Conservation (phyloP, 768 basidiomycete genomes). For the Trametes meyenii region DNA sequence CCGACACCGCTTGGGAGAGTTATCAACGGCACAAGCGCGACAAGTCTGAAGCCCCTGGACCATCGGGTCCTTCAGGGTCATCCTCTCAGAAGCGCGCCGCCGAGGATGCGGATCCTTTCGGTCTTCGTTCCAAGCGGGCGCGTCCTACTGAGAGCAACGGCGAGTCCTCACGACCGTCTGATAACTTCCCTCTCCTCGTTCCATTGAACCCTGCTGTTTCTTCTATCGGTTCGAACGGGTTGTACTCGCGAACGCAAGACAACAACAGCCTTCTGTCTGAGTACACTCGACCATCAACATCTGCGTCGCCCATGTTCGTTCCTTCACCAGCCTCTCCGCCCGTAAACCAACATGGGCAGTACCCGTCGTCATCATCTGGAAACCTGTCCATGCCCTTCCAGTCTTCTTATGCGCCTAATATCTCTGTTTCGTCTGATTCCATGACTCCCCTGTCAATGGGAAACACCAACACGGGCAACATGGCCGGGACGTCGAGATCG, state of each 20-base stretch:
- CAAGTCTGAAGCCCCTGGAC: constrained; percentile 33
- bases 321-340: constrained; percentile 45
- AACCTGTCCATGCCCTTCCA: constrained; percentile 36
- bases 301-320: constrained; percentile 65
- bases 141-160: constrained; percentile 36
- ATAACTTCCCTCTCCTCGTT: constrained; percentile 58
- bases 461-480: constrained; percentile 31
- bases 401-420: constrained; percentile 54
- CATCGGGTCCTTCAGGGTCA: constrained; percentile 19
- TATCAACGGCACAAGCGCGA: constrained; percentile 73
- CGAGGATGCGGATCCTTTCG: constrained; percentile 43
- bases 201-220: constrained; percentile 49
- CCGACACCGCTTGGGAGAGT: constrained; percentile 92
- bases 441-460: constrained; percentile 53
- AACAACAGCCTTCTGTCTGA: constrained; percentile 57
- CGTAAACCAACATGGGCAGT: constrained; percentile 28
- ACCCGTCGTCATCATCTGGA: constrained; percentile 39
- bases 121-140: constrained; percentile 53
- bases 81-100: constrained; percentile 54
- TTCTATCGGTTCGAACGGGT: constrained; percentile 36
- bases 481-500: constrained; percentile 37
- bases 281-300: constrained; percentile 54
- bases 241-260: constrained; percentile 55
- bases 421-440: constrained; percentile 61
- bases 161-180: constrained; percentile 37